phyloP scores from a whole-genome alignment of 495 filamentous ascomycete genomes.

The Emericellopsis terricola region DNA sequence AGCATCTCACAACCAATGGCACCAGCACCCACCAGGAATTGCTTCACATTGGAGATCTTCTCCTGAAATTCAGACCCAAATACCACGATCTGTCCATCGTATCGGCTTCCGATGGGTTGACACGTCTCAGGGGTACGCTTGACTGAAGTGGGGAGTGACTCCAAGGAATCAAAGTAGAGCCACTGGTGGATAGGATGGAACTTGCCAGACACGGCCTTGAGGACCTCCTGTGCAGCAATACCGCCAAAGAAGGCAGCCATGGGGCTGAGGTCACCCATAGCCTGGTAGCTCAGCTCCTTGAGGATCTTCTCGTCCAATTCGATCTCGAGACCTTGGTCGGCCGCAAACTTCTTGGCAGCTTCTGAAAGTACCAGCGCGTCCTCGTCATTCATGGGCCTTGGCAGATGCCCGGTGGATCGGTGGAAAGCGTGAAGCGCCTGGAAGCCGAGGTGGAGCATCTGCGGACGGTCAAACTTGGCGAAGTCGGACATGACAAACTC shows the following conservation, averaged over 20 bases:
- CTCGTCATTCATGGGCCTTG: conserved; percentile 61
- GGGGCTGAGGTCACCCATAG: conserved; percentile 76
- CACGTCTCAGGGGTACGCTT: conserved; percentile 73
- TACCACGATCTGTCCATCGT: conserved; percentile 94
- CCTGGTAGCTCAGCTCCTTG: conserved; percentile 87
- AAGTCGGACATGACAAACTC: conserved; percentile 87
- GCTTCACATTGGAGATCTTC: conserved; percentile 69
- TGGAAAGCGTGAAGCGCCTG: conserved; percentile 81
- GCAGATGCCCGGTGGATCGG: conserved; percentile 51
- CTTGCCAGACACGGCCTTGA: conserved; percentile 96
- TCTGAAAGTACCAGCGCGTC: conserved; percentile 67
- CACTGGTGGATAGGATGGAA: conserved; percentile 86
- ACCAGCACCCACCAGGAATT: conserved; percentile 92
- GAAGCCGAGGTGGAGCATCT: conserved; percentile 80
- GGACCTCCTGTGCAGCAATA: conserved; percentile 83
- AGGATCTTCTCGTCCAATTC: conserved; percentile 89
- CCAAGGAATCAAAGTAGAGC: conserved; percentile 94
- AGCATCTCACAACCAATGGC: conserved; percentile 98
- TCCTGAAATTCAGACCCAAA: conserved; percentile 90
- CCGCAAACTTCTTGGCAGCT: conserved; percentile 50
- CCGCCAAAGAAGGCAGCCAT: conserved; percentile 95
- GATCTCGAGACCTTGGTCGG: conserved; percentile 48
- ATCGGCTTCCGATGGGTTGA: conserved; percentile 63
- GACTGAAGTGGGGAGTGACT: conserved; percentile 64
- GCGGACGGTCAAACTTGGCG: conserved; percentile 89